Conservation (phyloP, 768 basidiomycete genomes). For the Pisolithus sp. region DNA sequence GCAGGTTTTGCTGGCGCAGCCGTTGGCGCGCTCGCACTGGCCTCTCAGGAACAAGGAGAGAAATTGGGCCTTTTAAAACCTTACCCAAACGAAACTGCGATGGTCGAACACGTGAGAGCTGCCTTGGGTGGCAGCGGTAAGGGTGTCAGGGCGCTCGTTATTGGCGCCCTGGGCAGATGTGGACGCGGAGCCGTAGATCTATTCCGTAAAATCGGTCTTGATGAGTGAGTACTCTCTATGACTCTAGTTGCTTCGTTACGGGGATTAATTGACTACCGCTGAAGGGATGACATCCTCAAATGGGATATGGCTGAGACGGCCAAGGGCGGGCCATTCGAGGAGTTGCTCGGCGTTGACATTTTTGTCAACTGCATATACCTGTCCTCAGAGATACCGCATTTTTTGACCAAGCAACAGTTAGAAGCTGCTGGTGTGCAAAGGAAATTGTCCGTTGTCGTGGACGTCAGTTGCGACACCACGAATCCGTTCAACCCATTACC, state of each 20-base stretch:
- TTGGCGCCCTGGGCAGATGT: conserved; percentile 93
- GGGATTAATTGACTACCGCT: conserved; percentile 5
- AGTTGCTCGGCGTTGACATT: conserved; percentile 94
- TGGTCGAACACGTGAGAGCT: conserved; percentile 69
- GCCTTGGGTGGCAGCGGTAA: conserved; percentile 62
- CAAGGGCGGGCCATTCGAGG: conserved; percentile 92
- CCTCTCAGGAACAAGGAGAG: conserved; percentile 55
- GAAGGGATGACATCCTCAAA: conserved; percentile 87
- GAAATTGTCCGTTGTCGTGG: conserved; percentile 77
- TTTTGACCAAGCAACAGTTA: conserved; percentile 68
- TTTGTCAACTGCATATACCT: conserved; percentile 99
- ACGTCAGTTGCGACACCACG: conserved; percentile 98
- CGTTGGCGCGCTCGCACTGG: conserved; percentile 77
- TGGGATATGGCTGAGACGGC: conserved; percentile 98
- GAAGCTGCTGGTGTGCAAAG: conserved; percentile 62
- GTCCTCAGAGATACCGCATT: conserved; percentile 76
- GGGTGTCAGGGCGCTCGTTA: conserved; percentile 82
- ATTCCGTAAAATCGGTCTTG: conserved; percentile 92
- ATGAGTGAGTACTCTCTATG: conserved; percentile 57
- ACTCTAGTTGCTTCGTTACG: not conserved
- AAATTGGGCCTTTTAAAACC: conserved; percentile 67
- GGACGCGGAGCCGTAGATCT: conserved; percentile 92
- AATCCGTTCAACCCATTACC: conserved; percentile 98
- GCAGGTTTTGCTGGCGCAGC: conserved; percentile 99
- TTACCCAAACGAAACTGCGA: conserved; percentile 75